Conservation (phyloP, 139 green algal species). For the Cymbomonas tetramitiformis region DNA sequence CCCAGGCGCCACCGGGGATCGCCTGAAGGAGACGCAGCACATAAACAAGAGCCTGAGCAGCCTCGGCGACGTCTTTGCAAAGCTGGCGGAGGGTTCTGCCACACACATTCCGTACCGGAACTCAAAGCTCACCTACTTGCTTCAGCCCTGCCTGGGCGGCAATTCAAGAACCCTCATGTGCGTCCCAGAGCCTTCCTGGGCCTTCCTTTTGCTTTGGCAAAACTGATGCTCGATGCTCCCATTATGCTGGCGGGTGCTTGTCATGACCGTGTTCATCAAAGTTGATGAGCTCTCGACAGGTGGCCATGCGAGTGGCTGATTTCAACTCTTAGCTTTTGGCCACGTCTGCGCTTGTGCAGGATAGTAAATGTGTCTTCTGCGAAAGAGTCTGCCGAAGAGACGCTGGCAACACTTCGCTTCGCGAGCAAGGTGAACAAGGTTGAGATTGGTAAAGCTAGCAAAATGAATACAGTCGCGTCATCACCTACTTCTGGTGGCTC, state of each 20-base stretch:
- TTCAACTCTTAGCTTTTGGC: no score
- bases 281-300: no score
- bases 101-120: conserved; percentile 48
- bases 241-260: no score
- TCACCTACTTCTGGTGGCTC: no score
- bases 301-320: no score
- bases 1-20: conserved; percentile 35
- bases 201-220: no score
- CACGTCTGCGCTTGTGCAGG: no score
- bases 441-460: conserved; percentile 22
- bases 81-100: conserved; percentile 8
- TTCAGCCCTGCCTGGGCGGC: conserved; percentile 68
- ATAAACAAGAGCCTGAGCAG: conserved; percentile 71
- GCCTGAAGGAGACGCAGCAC: conserved; percentile 53
- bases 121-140: conserved; percentile 85
- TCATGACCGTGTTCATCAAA: no score
- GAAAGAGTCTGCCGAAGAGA: conserved; percentile 42
- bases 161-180: conserved; percentile 88
- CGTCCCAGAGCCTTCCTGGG: conserved; percentile 71
- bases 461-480: no score
- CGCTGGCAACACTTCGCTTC: conserved; percentile 74
- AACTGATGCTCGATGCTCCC: no score
- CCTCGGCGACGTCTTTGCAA: conserved; percentile 47
- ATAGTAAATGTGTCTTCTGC: no score
- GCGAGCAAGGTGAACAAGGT: conserved; percentile 48